Evolutionary conservation across 257 asterid genomes (phyloP).

Genomic region (Lycium barbarum): DNA sequence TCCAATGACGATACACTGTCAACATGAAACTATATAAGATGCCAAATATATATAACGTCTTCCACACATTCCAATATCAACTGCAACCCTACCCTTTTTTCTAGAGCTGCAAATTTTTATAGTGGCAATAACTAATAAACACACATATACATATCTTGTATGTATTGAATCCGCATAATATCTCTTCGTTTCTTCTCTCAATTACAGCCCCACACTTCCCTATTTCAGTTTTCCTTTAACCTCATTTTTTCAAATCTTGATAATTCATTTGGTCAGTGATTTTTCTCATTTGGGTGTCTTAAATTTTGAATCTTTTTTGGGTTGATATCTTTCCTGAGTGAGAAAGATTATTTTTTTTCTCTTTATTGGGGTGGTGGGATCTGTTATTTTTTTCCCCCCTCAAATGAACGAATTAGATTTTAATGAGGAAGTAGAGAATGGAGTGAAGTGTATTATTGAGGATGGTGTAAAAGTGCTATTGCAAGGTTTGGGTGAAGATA

Average conservation of each 20-base stretch:
- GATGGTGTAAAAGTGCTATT: constrained; percentile 81
- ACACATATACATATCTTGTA: too few species aligned
- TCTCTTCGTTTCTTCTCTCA: neutral
- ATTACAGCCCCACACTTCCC: neutral
- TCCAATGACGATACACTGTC: neutral
- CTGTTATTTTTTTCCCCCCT: constrained; percentile 37
- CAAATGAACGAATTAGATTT: constrained; percentile 43
- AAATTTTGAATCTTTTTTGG: constrained; percentile 41
- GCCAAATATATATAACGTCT: constrained; percentile 9
- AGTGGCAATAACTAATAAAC: neutral
- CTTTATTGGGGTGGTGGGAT: constrained; percentile 44
- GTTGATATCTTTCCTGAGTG: constrained; percentile 37
- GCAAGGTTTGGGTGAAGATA: constrained; percentile 89
- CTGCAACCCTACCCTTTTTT: constrained; percentile 37
- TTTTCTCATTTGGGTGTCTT: constrained; percentile 41
- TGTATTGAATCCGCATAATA: neutral
- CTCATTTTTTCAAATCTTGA: neutral
- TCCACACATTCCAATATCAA: constrained; percentile 51
- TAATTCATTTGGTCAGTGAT: neutral
- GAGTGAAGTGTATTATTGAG: constrained; percentile 64
- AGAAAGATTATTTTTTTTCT: neutral
- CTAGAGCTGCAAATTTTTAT: too few species aligned
- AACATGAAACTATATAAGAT: too few species aligned
- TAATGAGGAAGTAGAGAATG: constrained; percentile 40
- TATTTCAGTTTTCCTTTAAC: neutral